A percentile compares a stretch with the other conserved stretches of the same genome.
phyloP scores from a whole-genome alignment of 495 filamentous ascomycete genomes.

The Aspergillus kassunensis region DNA sequence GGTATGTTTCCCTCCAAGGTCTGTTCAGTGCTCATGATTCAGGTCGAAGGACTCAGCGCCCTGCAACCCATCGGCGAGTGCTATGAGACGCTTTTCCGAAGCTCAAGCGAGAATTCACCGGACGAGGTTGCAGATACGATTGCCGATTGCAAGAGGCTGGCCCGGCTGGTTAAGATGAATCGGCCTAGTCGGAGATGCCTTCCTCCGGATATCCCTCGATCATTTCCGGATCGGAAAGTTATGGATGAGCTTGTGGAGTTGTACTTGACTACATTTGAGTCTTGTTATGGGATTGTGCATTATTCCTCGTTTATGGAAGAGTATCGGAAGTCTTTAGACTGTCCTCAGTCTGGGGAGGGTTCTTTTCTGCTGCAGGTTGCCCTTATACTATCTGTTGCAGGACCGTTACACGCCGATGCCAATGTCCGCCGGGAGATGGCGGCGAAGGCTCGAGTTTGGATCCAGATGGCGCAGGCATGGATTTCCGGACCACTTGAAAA shows the following conservation, averaged over 20 bases:
- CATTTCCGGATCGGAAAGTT: constrained; percentile 26
- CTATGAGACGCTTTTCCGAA: constrained; percentile 20
- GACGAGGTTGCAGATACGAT: constrained; percentile 7
- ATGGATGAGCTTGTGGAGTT: constrained; percentile 36
- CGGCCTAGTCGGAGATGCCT: constrained; percentile 21
- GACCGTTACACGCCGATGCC: constrained; percentile 26
- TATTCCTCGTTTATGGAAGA: constrained; percentile 40
- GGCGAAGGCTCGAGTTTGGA: constrained; percentile 35
- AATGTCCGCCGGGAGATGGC: constrained; percentile 24
- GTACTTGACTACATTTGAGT: constrained; percentile 49
- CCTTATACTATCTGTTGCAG: constrained; percentile 44
- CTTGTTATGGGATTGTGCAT: constrained; percentile 46
- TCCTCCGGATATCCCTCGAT: constrained; percentile 16
- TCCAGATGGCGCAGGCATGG: constrained; percentile 48
- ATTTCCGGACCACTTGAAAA: constrained; percentile 49
- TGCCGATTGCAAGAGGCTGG: constrained; percentile 24
- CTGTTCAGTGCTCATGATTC: constrained; percentile 12
- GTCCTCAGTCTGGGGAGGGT: constrained; percentile 26
- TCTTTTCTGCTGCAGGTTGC: constrained; percentile 35
- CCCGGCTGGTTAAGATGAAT: constrained; percentile 21
- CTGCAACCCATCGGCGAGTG: constrained; percentile 14
- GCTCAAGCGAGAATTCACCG: constrained; percentile 13
- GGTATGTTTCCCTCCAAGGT: constrained; percentile 8
- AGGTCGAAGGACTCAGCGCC: constrained; percentile 20
- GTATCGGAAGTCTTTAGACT: constrained; percentile 39